Evolutionary conservation across 108 stramenopile species (phyloP).

Genomic region (Skeletonema menzelii): DNA sequence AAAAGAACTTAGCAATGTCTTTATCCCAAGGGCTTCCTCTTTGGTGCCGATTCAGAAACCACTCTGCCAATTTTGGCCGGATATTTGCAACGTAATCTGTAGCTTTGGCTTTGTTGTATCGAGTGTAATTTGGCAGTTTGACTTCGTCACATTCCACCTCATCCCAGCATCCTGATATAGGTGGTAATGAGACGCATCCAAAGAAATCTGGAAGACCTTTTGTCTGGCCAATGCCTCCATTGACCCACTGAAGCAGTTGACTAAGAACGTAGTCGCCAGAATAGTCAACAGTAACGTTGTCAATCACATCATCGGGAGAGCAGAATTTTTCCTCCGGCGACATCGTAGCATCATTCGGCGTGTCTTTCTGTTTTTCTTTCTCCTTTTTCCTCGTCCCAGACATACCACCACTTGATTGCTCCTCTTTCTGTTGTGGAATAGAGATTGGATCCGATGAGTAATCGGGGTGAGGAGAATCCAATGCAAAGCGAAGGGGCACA

Average conservation of each 20-base stretch:
- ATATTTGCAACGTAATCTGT: conserved; percentile 53
- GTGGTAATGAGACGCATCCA: conserved; percentile 74
- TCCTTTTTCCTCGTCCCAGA: conserved; percentile 10
- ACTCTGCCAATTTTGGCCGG: conserved; percentile 69
- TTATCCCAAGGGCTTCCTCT: conserved; percentile 80
- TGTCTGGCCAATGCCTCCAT: conserved; percentile 84
- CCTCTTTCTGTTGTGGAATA: background rate
- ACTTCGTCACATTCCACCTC: conserved; percentile 28
- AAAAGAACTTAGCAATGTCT: conserved; percentile 61
- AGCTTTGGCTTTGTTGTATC: conserved; percentile 23
- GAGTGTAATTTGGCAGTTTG: conserved; percentile 30
- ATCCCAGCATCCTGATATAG: conserved; percentile 53
- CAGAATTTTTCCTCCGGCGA: conserved; percentile 38
- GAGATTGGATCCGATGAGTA: background rate
- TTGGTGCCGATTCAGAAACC: conserved; percentile 74
- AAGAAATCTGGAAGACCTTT: conserved; percentile 73
- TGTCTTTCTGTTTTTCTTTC: background rate
- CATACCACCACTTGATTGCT: background rate
- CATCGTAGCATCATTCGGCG: background rate
- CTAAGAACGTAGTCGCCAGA: conserved; percentile 83
- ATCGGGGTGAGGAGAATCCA: background rate
- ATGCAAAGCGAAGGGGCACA: conserved; percentile 59
- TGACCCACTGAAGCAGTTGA: conserved; percentile 87
- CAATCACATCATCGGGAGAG: conserved; percentile 78
- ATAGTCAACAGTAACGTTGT: conserved; percentile 74